phyloP scores from a whole-genome alignment of 805 yeast species.

The Cyberlindnera suaveolens region DNA sequence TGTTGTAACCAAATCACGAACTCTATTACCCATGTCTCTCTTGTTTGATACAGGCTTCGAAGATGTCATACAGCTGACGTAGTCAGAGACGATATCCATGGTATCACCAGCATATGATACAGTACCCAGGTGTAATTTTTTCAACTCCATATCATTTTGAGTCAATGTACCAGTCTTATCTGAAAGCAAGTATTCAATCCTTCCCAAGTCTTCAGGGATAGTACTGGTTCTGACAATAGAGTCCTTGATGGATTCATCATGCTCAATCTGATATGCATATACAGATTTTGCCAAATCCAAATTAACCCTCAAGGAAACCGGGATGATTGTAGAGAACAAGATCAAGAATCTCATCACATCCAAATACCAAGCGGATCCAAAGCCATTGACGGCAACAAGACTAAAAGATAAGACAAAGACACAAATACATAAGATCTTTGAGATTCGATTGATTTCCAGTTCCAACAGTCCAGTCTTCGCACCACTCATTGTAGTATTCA shows the following conservation, averaged over 20 bases:
- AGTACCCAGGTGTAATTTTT: slow-evolving; percentile 85
- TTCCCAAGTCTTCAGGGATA: slow-evolving; percentile 94
- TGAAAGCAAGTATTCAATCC: slow-evolving; percentile 85
- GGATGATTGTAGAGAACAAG: slow-evolving; percentile 90
- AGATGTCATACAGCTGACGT: slow-evolving; percentile 34
- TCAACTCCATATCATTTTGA: slow-evolving; percentile 96
- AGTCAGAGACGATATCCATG: slow-evolving; percentile 78
- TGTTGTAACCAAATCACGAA: slow-evolving; percentile 74
- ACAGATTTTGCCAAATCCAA: slow-evolving; percentile 93
- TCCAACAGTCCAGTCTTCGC: slow-evolving; percentile 89
- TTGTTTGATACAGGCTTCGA: slow-evolving; percentile 31
- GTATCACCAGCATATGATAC: slow-evolving; percentile 91
- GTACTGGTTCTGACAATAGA: slow-evolving; percentile 96
- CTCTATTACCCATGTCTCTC: slow-evolving; percentile 69
- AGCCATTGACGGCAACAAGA: slow-evolving; percentile 78
- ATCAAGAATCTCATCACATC: slow-evolving; percentile 88
- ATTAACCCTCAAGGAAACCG: slow-evolving; percentile 91
- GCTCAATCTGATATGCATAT: slow-evolving; percentile 91
- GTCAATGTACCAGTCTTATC: slow-evolving; percentile 98
- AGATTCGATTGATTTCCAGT: slow-evolving; percentile 79
- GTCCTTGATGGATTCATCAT: slow-evolving; percentile 71
- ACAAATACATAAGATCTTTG: slow-evolving; percentile 82
- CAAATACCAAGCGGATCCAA: slow-evolving; percentile 73
- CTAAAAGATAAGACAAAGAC: slow-evolving; percentile 74
- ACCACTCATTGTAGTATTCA: slow-evolving; percentile 84